Percentiles rank a stretch among this genome's conserved stretches.
phyloP scores from a whole-genome alignment of 2,329 filamentous ascomycete species.

The Penicillium sclerotigenum region DNA sequence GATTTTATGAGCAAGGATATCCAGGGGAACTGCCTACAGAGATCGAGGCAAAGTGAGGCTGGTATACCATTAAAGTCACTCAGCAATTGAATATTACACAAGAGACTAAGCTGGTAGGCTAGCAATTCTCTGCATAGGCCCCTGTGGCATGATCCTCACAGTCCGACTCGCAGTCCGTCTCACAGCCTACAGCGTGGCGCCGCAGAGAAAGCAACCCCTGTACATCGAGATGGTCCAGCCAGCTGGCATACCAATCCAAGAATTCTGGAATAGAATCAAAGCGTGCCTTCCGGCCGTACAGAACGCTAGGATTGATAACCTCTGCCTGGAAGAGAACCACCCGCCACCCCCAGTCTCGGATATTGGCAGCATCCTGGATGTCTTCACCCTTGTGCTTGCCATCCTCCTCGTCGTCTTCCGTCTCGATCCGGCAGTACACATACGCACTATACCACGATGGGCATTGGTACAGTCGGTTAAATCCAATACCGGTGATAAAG shows the following conservation, averaged over 20 bases:
- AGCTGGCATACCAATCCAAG: slow-evolving; percentile 14
- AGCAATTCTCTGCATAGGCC: too few relatives aligned
- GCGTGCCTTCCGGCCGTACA: slow-evolving; percentile 9
- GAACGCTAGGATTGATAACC: not conserved
- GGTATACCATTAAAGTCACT: too few relatives aligned
- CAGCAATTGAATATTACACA: too few relatives aligned
- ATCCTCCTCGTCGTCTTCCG: not conserved
- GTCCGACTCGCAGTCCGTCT: slow-evolving; percentile 1
- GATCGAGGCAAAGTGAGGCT: too few relatives aligned
- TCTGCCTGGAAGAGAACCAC: not conserved
- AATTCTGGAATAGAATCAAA: slow-evolving; percentile 16
- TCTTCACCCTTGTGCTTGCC: not conserved
- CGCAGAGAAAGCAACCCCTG: not conserved
- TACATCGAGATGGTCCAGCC: slow-evolving; percentile 2
- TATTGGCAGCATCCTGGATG: not conserved
- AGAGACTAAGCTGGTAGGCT: too few relatives aligned
- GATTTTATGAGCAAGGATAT: too few relatives aligned
- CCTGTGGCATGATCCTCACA: not conserved
- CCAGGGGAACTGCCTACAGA: too few relatives aligned
- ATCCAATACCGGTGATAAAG: not conserved
- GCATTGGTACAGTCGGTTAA: not conserved
- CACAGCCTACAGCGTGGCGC: not conserved
- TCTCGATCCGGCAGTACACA: not conserved
- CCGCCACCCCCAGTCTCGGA: not conserved
- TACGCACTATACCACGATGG: not conserved